Evolutionary conservation across 1,284 basidiomycete genomes (phyloP), one percentile per base, ranked within the genome.

Genomic region (Ceratobasidium sp.): DNA sequence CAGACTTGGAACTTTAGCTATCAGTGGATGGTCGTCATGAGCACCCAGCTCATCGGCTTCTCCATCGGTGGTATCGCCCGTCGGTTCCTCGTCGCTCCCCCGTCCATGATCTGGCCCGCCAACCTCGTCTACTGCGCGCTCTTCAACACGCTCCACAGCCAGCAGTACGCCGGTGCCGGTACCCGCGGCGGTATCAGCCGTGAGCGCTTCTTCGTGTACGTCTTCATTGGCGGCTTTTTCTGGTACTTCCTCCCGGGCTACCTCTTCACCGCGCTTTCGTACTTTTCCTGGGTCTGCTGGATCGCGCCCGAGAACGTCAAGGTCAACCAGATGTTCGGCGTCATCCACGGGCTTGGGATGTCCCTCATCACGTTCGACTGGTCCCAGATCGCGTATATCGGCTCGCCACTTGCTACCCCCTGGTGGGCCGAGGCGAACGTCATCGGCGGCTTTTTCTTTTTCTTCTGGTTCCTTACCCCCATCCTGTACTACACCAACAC

Each of bases 31-130:
- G 81, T 89, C 47, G 87, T 89, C 47, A 89, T 90, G 85, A 88
- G 87, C 27, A 90, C 89, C 7, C 90, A 93, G 79, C 84, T 91
- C 67, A 89, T 93, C 78, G 91, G 90, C 0, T 90, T 90, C 79
- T 90, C 89, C 7, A 89, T 91, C 76, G 89, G 89, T 41, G 89
- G 90, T 41, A 86, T 91, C 73, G 84, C 85, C 41, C 86, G 88
- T 27, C 85, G 89, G 15, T 90, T 90, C 83, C 84, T 94, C 63
- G 91, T 93, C n/a, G 86, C 89, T 73, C 93, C 93, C 0, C 90
- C 92, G 0, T 89, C 89, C 9, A 93, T 94, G 91, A 91, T 94
- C 77, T 95, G 93, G 93, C 93, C 93, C 1, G 87, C 89, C 33
- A 89, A 87, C 76, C 82, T 90, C 8, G 88, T 89, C 22, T 83